These are phyloP conservation scores for Calocybe gangraenosa DNA, from an alignment of 768 basidiomycete genomes.

Conservation along the genomic window DNA sequence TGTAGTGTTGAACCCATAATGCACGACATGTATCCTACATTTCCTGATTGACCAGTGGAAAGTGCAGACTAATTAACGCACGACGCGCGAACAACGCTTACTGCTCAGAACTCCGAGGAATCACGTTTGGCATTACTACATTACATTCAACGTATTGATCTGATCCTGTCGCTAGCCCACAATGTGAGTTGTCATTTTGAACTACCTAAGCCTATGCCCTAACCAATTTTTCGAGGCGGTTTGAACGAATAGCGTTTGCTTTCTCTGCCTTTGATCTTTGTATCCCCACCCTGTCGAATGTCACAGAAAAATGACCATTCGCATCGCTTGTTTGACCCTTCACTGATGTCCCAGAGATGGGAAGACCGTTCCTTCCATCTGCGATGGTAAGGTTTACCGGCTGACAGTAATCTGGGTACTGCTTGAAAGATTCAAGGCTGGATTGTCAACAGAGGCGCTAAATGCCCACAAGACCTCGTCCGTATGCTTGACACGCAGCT, in stretches of 20 bases:
- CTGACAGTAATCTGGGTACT: slow-evolving; percentile 26
- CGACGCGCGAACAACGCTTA: too few relatives aligned
- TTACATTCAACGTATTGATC: too few relatives aligned
- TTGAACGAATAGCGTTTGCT: slow-evolving; percentile 29
- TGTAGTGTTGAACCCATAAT: too few relatives aligned
- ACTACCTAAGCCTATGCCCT: background rate
- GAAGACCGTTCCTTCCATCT: slow-evolving; percentile 28
- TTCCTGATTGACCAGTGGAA: too few relatives aligned
- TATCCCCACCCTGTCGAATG: slow-evolving; percentile 21
- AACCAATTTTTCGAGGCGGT: slow-evolving; percentile 20
- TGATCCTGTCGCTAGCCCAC: too few relatives aligned
- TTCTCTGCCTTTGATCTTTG: slow-evolving; percentile 28
- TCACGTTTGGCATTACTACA: too few relatives aligned
- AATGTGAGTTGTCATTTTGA: background rate
- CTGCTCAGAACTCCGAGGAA: too few relatives aligned
- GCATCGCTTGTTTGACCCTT: slow-evolving; percentile 18
- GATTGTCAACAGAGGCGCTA: slow-evolving; percentile 7
- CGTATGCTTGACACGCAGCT: slow-evolving; percentile 4
- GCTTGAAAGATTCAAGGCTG: slow-evolving; percentile 31
- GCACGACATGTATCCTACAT: too few relatives aligned
- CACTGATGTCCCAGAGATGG: slow-evolving; percentile 32
- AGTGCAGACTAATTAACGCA: too few relatives aligned
- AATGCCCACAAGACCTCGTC: slow-evolving; percentile 16
- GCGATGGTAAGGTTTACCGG: slow-evolving; percentile 30
- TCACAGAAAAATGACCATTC: slow-evolving; percentile 24